Evolutionary conservation across 2,329 filamentous ascomycete species (phyloP).

Genomic region (Monosporascus ibericus): DNA sequence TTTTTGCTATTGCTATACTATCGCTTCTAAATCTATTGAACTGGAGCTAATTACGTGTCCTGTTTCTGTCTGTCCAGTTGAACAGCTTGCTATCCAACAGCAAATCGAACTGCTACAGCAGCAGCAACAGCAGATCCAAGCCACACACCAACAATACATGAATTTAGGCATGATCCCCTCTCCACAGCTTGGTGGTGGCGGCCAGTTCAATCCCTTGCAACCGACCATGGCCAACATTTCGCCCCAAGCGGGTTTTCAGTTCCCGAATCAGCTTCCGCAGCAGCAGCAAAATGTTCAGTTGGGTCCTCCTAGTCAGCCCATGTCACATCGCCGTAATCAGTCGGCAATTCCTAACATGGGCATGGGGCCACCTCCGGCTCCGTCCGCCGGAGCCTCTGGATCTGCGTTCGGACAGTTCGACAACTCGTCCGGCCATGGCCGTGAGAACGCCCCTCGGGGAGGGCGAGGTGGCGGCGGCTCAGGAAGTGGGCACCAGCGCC

Average conservation of each 20-base stretch:
- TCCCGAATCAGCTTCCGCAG: slow-evolving; percentile 70
- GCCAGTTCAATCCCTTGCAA: slow-evolving; percentile 72
- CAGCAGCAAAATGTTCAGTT: slow-evolving; percentile 63
- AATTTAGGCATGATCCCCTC: slow-evolving; percentile 94
- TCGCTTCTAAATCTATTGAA: background rate
- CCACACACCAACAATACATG: slow-evolving; percentile 93
- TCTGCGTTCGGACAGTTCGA: slow-evolving; percentile 74
- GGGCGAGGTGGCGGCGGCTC: slow-evolving; percentile 66
- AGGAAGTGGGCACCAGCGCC: slow-evolving; percentile 77
- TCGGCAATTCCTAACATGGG: slow-evolving; percentile 91
- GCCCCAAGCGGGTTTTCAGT: slow-evolving; percentile 81
- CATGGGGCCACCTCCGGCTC: slow-evolving; percentile 82
- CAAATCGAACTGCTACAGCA: slow-evolving; percentile 96
- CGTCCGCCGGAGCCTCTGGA: slow-evolving; percentile 83
- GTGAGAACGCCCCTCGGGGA: slow-evolving; percentile 66
- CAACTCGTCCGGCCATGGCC: slow-evolving; percentile 52
- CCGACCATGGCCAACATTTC: slow-evolving; percentile 71
- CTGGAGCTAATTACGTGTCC: slow-evolving; percentile 9
- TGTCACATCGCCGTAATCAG: slow-evolving; percentile 94
- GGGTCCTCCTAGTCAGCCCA: slow-evolving; percentile 70
- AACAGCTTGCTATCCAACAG: slow-evolving; percentile 95
- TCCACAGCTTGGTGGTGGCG: slow-evolving; percentile 70
- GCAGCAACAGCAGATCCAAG: slow-evolving; percentile 95
- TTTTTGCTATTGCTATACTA: slow-evolving; percentile 9
- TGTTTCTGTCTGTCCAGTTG: slow-evolving; percentile 55